phyloP scores from a whole-genome alignment of 1,139 yeast species.

The Pneumocystis murina region DNA sequence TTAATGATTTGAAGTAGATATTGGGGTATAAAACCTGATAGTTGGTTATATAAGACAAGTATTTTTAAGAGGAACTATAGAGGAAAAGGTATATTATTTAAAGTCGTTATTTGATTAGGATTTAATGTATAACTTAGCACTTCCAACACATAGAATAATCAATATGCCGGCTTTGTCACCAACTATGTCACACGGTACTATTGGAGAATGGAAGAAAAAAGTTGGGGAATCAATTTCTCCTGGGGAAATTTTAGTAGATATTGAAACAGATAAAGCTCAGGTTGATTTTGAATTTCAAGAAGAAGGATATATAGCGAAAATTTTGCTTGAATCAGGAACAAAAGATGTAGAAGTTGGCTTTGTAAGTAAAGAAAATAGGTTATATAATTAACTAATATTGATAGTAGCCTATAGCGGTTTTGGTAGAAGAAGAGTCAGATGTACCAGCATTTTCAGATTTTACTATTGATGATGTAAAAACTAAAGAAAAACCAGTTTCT shows the following conservation, averaged over 20 bases:
- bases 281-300: constrained; percentile 99
- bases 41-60: not conserved
- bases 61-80: not conserved
- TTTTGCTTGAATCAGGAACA: constrained; percentile 70
- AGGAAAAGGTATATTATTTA: not conserved
- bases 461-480: constrained; percentile 60
- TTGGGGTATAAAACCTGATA: not conserved
- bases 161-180: constrained; percentile 98
- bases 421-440: constrained; percentile 73
- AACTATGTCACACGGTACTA: constrained; percentile 96
- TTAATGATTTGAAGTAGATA: not conserved
- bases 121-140: not conserved
- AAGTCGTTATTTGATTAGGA: not conserved
- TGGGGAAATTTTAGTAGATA: constrained; percentile 90
- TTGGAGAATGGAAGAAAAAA: constrained; percentile 81
- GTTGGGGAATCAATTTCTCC: constrained; percentile 63
- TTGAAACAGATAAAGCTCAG: constrained; percentile 95
- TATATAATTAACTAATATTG: not conserved
- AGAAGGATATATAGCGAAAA: constrained; percentile 89
- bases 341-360: constrained; percentile 84
- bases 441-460: constrained; percentile 79
- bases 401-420: constrained; percentile 71
- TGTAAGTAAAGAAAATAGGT: not conserved
- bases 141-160: constrained; percentile 4
- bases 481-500: constrained; percentile 8